Conservation (phyloP, 257 asterid genomes). For the Plectranthus barbatus region DNA sequence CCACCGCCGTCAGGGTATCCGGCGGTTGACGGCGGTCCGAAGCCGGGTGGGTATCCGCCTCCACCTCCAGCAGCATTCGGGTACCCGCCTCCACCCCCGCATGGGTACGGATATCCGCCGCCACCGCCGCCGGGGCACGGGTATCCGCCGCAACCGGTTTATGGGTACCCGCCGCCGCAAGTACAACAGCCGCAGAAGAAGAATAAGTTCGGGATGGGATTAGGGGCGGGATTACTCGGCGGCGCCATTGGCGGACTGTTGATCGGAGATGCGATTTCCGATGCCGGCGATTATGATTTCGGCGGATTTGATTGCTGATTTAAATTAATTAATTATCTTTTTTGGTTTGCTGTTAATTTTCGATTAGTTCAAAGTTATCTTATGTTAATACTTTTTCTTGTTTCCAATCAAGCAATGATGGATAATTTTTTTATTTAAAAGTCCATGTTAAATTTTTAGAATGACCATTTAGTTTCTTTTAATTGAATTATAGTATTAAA, state of each 20-base stretch:
- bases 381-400: too few relatives aligned
- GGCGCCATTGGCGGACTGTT: conserved; percentile 74
- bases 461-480: too few relatives aligned
- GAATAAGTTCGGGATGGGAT: conserved; percentile 51
- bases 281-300: conserved; percentile 36
- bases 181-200: conserved; percentile 46
- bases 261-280: conserved; percentile 66
- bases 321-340: background rate
- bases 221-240: conserved; percentile 80
- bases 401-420: too few relatives aligned
- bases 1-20: conserved; percentile 16
- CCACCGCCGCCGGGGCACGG: conserved; percentile 39
- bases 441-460: too few relatives aligned
- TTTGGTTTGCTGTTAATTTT: background rate
- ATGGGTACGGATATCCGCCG: conserved; percentile 46
- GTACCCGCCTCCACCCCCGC: conserved; percentile 28
- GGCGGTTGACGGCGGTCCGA: conserved; percentile 10
- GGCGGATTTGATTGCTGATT: conserved; percentile 54
- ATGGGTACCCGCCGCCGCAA: conserved; percentile 47
- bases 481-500: too few relatives aligned
- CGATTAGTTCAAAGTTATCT: background rate
- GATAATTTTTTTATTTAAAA: too few relatives aligned
- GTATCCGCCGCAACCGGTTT: conserved; percentile 44
- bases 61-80: conserved; percentile 33
- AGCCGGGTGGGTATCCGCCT: conserved; percentile 25